phyloP scores from a whole-genome alignment of 805 yeast species.

The Metschnikowia kofuensis region DNA sequence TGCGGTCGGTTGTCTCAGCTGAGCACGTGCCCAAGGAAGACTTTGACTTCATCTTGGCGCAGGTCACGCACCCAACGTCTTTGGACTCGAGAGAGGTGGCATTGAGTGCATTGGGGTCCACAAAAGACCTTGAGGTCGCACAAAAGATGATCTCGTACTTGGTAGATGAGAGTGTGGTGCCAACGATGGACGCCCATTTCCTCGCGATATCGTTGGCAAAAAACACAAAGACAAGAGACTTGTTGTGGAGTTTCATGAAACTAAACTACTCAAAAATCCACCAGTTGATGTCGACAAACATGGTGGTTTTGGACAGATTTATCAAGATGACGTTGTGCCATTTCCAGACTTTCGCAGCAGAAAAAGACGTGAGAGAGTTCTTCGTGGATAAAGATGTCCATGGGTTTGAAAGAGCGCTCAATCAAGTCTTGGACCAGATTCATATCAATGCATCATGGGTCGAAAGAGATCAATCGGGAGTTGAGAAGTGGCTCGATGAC shows the following conservation, averaged over 20 bases:
- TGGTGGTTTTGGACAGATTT: constrained; percentile 51
- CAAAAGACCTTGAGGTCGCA: constrained; percentile 35
- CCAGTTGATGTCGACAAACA: constrained; percentile 44
- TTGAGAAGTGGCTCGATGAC: constrained; percentile 42
- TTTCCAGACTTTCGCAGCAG: constrained; percentile 19
- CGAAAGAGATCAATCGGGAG: constrained; percentile 40
- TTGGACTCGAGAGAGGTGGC: constrained; percentile 61
- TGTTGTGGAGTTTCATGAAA: constrained; percentile 50
- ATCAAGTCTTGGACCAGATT: constrained; percentile 56
- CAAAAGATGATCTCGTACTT: constrained; percentile 37
- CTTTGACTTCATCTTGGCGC: constrained; percentile 42
- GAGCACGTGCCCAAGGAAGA: constrained; percentile 27
- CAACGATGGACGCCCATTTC: constrained; percentile 59
- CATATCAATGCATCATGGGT: constrained; percentile 51
- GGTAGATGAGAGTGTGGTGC: constrained; percentile 42
- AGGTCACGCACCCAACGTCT: constrained; percentile 48
- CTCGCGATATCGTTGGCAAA: constrained; percentile 45
- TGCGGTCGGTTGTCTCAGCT: constrained; percentile 42
- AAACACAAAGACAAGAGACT: constrained; percentile 42
- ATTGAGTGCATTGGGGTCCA: constrained; percentile 51
- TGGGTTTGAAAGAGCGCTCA: constrained; percentile 54
- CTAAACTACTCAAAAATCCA: constrained; percentile 45
- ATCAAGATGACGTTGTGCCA: constrained; percentile 38
- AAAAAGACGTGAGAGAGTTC: constrained; percentile 37
- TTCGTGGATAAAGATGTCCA: constrained; percentile 45